Conservation (phyloP, 73 alveolate genomes). For the Paramecium pentaurelia region DNA sequence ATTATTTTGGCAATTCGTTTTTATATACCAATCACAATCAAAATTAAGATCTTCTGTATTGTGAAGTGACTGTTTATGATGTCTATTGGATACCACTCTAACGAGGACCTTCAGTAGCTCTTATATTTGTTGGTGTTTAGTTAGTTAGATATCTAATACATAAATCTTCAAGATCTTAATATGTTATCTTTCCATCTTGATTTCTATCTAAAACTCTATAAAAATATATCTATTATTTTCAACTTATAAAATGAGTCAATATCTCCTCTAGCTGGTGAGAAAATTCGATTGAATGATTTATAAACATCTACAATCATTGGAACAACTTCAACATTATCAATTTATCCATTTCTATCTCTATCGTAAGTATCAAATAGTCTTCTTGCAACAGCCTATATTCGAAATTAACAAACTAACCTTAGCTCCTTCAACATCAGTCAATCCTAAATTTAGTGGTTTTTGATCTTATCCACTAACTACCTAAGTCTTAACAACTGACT, state of each 20-base stretch:
- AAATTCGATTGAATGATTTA: conserved; percentile 36
- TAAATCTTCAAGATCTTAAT: conserved; percentile 17
- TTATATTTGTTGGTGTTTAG: conserved; percentile 19
- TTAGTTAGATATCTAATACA: conserved; percentile 22
- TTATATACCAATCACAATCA: not conserved
- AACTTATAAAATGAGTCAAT: conserved; percentile 39
- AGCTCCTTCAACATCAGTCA: conserved; percentile 45
- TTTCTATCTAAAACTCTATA: conserved; percentile 28
- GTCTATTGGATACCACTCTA: not conserved
- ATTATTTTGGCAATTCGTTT: not conserved
- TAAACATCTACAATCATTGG: conserved; percentile 49
- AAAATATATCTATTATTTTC: not conserved
- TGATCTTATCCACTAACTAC: not conserved
- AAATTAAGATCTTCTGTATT: not conserved
- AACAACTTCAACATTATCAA: conserved; percentile 48
- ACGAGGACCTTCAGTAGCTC: not conserved
- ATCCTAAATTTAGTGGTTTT: conserved; percentile 22
- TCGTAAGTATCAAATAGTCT: conserved; percentile 42
- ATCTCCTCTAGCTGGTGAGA: conserved; percentile 42
- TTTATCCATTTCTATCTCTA: conserved; percentile 47
- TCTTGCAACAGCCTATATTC: conserved; percentile 47
- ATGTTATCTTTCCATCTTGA: conserved; percentile 8
- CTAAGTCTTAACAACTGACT: conserved; percentile 1
- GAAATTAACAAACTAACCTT: not conserved
- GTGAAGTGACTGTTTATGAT: not conserved